Evolutionary conservation across 345 rosid species (phyloP), one percentile per base, ranked within the genome.

Genomic region (Physaria fendleri): DNA sequence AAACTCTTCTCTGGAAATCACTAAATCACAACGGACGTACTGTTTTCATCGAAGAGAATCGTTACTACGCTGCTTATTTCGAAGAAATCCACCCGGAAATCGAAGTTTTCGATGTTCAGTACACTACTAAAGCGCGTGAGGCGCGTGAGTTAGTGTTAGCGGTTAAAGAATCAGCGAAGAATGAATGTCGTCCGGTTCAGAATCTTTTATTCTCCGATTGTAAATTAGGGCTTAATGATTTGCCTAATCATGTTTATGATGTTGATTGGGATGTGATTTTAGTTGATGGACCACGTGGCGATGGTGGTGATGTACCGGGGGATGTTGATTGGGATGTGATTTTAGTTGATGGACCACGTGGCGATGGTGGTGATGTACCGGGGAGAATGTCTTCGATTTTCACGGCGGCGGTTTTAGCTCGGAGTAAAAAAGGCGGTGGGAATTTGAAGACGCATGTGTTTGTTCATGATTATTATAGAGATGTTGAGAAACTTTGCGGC

Each of bases 271-370:
- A 93, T 60, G 89, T 93, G 57, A 93, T 93, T 9, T 56, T 93
- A 37, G 79, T 93, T 4, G 99, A 88, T n/a, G 99, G 99, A 1
- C 99, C 99, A 1, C 74, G 99, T 3, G 99, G 99, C 1, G 82
- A 89, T 39, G 84, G 89, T 11, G 74, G 78, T 0, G 88, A 86
- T 0, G 74, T 79, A 0, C 91, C 99, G 0, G 97, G 99, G 3
- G n/a, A n/a, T n/a, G n/a, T n/a, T n/a, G n/a, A n/a, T n/a, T 93
- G 99, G 99, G 99, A 93, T 60, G 89, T 93, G 57, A 93, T 93
- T 9, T 56, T 93, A 37, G 79, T 93, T 4, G 99, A 88, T n/a
- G 99, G 99, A 1, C 99, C 99, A 1, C 74, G 99, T 3, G 99
- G 99, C 1, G 82, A 89, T 39, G 84, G 89, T 11, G 74, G 78